A percentile compares a stretch with the other conserved stretches of the same genome.
These are phyloP conservation scores for Metarhizium anisopliae DNA, from an alignment of 2,329 filamentous ascomycete species.

Conservation along the genomic window DNA sequence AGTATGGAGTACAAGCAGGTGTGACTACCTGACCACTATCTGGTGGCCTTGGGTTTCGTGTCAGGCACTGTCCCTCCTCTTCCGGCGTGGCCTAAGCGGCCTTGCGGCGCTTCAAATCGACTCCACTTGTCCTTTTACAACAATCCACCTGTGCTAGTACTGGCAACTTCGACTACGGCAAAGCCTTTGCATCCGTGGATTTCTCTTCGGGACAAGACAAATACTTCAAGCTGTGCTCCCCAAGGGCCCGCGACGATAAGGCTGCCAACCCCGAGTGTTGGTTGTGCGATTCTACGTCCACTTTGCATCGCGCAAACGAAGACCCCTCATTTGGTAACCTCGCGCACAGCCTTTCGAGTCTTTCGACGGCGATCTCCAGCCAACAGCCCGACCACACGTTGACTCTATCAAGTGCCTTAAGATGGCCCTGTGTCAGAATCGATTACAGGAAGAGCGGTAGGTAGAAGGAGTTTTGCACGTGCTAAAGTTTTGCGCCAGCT, in stretches of 20 bases:
- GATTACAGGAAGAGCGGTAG: conserved; percentile 81
- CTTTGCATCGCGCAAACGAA: background rate
- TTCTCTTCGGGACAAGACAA: background rate
- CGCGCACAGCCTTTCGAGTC: background rate
- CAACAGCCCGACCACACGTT: background rate
- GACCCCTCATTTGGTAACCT: background rate
- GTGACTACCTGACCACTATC: no score
- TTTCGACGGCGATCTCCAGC: background rate
- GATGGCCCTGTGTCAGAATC: conserved; percentile 85
- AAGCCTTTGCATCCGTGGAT: background rate
- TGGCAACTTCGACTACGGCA: background rate
- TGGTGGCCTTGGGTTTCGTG: no score
- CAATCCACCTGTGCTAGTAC: background rate
- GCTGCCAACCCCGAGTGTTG: no score
- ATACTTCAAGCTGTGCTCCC: background rate
- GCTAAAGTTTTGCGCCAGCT: background rate
- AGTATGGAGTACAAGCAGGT: no score
- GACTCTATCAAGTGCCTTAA: conserved; percentile 9
- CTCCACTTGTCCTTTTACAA: no score
- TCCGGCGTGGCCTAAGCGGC: no score
- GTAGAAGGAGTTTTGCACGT: conserved; percentile 16
- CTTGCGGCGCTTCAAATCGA: background rate
- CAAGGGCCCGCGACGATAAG: background rate
- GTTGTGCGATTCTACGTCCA: background rate
- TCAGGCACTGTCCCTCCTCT: no score